A percentile compares a stretch with the other conserved stretches of the same genome.
Conservation (phyloP, 169 alveolate species). For the Plasmodium gonderi region DNA sequence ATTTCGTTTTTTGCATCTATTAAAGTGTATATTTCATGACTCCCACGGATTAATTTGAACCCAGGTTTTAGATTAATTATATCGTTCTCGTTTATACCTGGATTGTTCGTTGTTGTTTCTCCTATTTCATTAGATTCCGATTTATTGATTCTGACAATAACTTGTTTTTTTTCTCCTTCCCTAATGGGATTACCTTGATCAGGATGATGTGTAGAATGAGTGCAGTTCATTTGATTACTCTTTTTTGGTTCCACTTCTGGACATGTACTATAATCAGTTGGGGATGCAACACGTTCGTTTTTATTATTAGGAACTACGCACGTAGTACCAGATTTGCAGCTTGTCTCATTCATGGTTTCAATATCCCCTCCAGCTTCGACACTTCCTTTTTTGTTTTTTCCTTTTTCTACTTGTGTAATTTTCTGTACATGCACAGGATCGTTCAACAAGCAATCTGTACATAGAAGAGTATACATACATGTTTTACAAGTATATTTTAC, state of each 20-base stretch:
- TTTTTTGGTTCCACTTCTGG: too few species aligned
- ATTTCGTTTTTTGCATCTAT: constrained; percentile 64
- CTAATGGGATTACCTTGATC: not conserved
- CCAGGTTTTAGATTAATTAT: constrained; percentile 43
- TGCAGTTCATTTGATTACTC: too few species aligned
- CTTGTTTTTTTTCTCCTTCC: not conserved
- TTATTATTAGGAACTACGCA: too few species aligned
- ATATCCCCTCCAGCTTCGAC: not conserved
- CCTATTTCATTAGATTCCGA: too few species aligned
- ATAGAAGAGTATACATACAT: constrained; percentile 26
- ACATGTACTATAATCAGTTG: too few species aligned
- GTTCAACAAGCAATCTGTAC: constrained; percentile 60
- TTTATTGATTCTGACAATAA: not conserved
- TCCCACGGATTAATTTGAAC: constrained; percentile 44
- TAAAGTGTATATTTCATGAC: constrained; percentile 58
- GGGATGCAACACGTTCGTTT: too few species aligned
- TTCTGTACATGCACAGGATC: constrained; percentile 62
- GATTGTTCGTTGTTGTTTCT: not conserved
- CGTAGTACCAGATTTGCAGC: too few species aligned
- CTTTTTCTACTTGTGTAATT: not conserved
- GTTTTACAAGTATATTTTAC: constrained; percentile 62
- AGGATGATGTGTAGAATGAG: too few species aligned
- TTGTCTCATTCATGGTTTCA: not conserved
- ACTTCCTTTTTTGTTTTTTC: not conserved
- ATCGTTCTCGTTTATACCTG: not conserved